Evolutionary conservation across 1,284 basidiomycete species (phyloP).

Genomic region (Marasmius tenuissimus): DNA sequence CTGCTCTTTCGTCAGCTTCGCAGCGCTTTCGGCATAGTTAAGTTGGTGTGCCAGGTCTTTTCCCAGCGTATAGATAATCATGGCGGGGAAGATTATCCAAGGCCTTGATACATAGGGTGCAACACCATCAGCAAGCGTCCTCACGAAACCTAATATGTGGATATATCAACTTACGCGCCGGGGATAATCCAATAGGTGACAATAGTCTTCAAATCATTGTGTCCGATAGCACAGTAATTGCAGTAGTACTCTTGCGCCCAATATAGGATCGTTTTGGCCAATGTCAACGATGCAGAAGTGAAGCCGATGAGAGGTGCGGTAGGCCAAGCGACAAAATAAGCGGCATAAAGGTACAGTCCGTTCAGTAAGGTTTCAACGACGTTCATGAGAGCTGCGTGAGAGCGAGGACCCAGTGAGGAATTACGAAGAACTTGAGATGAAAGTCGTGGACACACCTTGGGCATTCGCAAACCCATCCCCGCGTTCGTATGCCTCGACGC

Average conservation of each 20-base stretch:
- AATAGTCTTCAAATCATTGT: slow-evolving; percentile 48
- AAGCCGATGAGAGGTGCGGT: slow-evolving; percentile 78
- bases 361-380: slow-evolving; percentile 75
- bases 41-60: slow-evolving; percentile 17
- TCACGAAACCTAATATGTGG: slow-evolving; percentile 3
- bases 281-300: slow-evolving; percentile 70
- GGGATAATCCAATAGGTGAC: slow-evolving; percentile 40
- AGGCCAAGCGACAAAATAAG: slow-evolving; percentile 58
- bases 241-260: slow-evolving; percentile 74
- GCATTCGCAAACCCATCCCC: slow-evolving; percentile 6
- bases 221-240: slow-evolving; percentile 69
- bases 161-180: slow-evolving; percentile 28
- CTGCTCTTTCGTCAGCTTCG: background rate
- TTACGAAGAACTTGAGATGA: background rate
- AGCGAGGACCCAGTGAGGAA: background rate
- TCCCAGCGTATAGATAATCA: slow-evolving; percentile 25
- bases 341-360: slow-evolving; percentile 73
- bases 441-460: background rate
- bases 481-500: background rate
- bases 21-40: background rate
- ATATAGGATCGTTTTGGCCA: slow-evolving; percentile 86
- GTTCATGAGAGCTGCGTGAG: slow-evolving; percentile 3
- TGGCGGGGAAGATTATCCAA: slow-evolving; percentile 32
- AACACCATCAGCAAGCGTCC: background rate
- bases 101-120: slow-evolving; percentile 18